A percentile compares a stretch with the other conserved stretches of the same genome.
Evolutionary conservation across 2,329 filamentous ascomycete genomes (phyloP).

Genomic region (Pseudopithomyces maydicus): DNA sequence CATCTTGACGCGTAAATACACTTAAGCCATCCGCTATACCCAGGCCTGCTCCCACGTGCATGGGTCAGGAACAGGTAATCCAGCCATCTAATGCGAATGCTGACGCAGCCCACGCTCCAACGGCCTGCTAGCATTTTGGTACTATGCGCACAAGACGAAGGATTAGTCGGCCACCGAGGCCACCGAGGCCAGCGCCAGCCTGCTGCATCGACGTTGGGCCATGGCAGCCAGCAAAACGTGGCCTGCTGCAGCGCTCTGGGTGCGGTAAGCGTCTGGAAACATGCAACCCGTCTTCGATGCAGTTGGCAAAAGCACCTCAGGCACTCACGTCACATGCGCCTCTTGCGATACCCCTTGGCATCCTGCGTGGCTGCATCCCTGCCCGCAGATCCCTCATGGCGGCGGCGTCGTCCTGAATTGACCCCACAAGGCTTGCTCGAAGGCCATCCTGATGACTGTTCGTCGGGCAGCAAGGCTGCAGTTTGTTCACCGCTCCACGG

Average conservation of each 20-base stretch:
- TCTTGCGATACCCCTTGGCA: conserved; percentile 3
- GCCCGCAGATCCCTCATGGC: conserved; percentile 15
- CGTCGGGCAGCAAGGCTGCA: conserved; percentile 7
- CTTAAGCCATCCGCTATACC: conserved; percentile 4
- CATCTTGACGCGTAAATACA: not conserved
- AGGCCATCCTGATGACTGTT: conserved; percentile 12
- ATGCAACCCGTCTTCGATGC: conserved; percentile 5
- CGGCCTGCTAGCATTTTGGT: too few relatives aligned
- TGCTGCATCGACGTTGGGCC: not conserved
- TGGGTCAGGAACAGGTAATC: not conserved
- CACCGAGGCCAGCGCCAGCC: not conserved
- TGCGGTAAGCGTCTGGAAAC: conserved; percentile 10
- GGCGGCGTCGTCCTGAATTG: conserved; percentile 1
- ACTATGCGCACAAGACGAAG: not conserved
- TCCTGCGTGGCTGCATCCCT: conserved; percentile 13
- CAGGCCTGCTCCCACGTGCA: not conserved
- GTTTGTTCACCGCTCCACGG: not conserved
- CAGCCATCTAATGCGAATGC: not conserved
- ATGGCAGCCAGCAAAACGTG: not conserved
- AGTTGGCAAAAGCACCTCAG: not conserved
- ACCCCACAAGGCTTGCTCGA: conserved; percentile 10
- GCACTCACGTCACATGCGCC: conserved; percentile 10
- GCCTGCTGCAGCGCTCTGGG: conserved; percentile 10
- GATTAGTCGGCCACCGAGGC: conserved; percentile 4
- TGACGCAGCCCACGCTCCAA: not conserved